Base-by-base conservation (phyloP, 2,329 filamentous ascomycete genomes). In the Chalara sp. region DNA sequence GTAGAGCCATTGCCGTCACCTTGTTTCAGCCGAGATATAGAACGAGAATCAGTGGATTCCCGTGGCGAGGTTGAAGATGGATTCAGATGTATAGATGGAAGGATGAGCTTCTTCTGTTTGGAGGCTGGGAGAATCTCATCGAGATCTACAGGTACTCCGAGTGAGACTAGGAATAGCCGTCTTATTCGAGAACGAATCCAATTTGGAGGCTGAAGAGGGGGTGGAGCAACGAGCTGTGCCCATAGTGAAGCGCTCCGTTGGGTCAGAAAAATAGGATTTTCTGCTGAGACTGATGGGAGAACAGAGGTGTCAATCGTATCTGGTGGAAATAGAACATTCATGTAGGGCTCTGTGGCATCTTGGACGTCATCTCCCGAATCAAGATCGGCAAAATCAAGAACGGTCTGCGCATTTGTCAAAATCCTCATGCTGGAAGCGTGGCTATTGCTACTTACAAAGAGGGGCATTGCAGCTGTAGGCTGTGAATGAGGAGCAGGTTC, bases 121-220 rank as follows among this genome's bases (percentile, higher is more conserved):
- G 89, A 95, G 0, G 92, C 91, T 0, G 93, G 93, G 6, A 99
- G 80, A 50, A 99, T 97, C 72, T 99, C 93, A 68, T 99, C 93
- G 0, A 99, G 78, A 63, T 99, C 93, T 43, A 99, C 89, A 1
- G 93, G 93, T 0, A 99, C 93, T 13, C 93, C 93, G 0, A 99
- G 80, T 1, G 91, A 96, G 49, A 99, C 91, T 41, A 99, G 82
- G 67, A 99, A 99, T 30, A 99, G 80, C 31, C 93, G 87, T 48
- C 93, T 84, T 61, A 96, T 99, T 47, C 91, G 88, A 48, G 90
- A 96, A 57, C 93, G 89, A 53, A 96, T 95, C 93, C 93, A 99
- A 68, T 99, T 93, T 1, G 93, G 92, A 5, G 93, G 93, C 63
- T 96, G 90, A 37, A 99, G 80, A 2, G 93, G 91, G 2, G 93